Conservation (phyloP, 75 land plant genomes). For the Cryptomeria japonica region DNA sequence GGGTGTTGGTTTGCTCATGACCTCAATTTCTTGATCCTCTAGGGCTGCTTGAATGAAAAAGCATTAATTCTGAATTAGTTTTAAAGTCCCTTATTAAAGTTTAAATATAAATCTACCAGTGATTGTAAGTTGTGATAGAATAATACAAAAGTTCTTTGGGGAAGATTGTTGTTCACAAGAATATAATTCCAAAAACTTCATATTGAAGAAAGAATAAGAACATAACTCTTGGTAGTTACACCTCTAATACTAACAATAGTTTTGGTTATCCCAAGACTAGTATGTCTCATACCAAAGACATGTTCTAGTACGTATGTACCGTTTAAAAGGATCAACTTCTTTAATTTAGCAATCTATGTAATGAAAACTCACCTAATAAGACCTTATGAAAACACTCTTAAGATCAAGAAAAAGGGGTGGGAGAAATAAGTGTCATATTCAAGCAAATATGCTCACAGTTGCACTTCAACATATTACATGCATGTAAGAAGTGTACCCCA, state of each 20-base stretch:
- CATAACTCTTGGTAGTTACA: not conserved
- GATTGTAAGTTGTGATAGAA: not conserved
- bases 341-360: too few relatives aligned
- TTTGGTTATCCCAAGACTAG: not conserved
- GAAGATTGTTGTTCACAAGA: not conserved
- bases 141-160: not conserved
- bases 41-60: not conserved
- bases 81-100: not conserved
- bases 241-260: not conserved
- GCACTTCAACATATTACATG: too few relatives aligned
- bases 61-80: not conserved
- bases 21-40: not conserved
- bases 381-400: too few relatives aligned
- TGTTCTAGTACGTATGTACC: not conserved
- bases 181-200: not conserved
- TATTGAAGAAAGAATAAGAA: not conserved
- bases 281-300: not conserved
- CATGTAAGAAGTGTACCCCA: too few relatives aligned
- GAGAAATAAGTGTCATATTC: too few relatives aligned
- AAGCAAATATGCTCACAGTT: too few relatives aligned
- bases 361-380: too few relatives aligned
- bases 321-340: not conserved
- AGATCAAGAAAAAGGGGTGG: too few relatives aligned
- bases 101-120: not conserved
- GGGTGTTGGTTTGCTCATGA: not conserved